Evolutionary conservation across 2,329 filamentous ascomycete species (phyloP), one percentile per base, ranked within the genome.

Genomic region (Hymenoscyphus scutula): DNA sequence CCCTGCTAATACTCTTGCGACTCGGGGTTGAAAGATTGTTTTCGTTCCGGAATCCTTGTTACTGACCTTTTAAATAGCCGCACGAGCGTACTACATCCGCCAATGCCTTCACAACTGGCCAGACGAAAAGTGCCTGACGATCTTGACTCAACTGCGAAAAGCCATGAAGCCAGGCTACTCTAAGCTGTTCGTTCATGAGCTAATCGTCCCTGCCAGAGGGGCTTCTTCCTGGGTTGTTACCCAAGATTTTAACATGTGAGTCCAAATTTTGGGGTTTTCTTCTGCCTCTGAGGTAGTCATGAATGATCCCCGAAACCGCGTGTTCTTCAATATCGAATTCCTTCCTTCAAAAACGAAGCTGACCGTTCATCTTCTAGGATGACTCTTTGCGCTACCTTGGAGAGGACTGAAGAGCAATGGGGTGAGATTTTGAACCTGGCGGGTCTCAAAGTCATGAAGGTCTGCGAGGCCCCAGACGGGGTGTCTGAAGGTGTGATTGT

Each of bases 21-120:
- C 23, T 51, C n/a, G n/a, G 7, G 7, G 17, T 51, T 51, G 3
- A 4, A 7, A 17, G 3, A 30, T 56, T 4, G 17, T 55, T 30
- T 34, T 5, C 8, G 1, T n/a, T 5, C 15, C 32, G 10, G 7
- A 27, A 45, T 48, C 8, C 29, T 41, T 45, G 15, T 54, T 8
- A 45, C 23, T 56, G 19, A 45, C 25, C 25, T 56, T 30, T 27
- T 23, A 34, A 17, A 37, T 29, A 51, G 27, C n/a, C 23, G 25
- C 17, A 79, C 0, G 76, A 4, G 70, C 70, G 1, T 76, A 76
- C 60, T 76, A 72, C 64, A 63, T 74, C 23, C 58, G 58, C 3
- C 58, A 60, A 54, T 53, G 45, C 30, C 67, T 72, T 17, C 73
- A 74, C 62, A 70, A 74, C 62, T 75, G 72, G 72, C 66, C 70